phyloP scores from a whole-genome alignment of 164 flowering plant species.

The Vitis labrusca region DNA sequence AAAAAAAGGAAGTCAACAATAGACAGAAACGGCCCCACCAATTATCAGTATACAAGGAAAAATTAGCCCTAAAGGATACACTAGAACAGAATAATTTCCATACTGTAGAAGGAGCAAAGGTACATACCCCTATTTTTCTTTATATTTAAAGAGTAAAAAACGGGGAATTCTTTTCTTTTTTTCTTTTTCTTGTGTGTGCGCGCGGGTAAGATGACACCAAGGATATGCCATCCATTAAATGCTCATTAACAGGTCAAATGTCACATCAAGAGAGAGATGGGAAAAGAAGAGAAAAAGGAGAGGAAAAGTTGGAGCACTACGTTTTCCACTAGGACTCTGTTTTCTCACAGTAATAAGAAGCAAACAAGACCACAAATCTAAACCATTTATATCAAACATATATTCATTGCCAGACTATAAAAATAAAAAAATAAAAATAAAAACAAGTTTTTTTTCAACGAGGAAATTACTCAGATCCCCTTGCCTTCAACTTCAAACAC shows the following conservation, averaged over 20 bases:
- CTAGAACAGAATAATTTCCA: no score
- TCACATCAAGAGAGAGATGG: constrained; percentile 19
- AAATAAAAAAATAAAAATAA: not conserved
- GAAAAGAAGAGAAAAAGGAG: constrained; percentile 1
- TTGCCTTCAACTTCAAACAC: not conserved
- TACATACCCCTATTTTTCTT: no score
- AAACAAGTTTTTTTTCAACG: not conserved
- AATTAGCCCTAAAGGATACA: no score
- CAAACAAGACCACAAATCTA: not conserved
- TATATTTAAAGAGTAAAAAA: not conserved
- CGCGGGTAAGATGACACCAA: constrained; percentile 15
- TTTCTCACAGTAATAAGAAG: not conserved
- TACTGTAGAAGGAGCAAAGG: no score
- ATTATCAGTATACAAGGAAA: no score
- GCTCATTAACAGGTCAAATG: constrained; percentile 19
- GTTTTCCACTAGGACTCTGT: constrained; percentile 4
- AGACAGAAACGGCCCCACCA: no score
- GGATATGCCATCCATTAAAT: constrained; percentile 26
- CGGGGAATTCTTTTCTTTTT: no score
- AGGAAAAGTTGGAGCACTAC: constrained; percentile 7
- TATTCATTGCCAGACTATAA: not conserved
- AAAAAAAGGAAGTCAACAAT: no score
- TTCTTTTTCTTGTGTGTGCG: not conserved
- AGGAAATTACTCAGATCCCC: not conserved
- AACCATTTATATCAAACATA: not conserved